Evolutionary conservation across 2,329 filamentous ascomycete species (phyloP), one percentile per base, ranked within the genome.

Genomic region (Triangularia verruculosa): DNA sequence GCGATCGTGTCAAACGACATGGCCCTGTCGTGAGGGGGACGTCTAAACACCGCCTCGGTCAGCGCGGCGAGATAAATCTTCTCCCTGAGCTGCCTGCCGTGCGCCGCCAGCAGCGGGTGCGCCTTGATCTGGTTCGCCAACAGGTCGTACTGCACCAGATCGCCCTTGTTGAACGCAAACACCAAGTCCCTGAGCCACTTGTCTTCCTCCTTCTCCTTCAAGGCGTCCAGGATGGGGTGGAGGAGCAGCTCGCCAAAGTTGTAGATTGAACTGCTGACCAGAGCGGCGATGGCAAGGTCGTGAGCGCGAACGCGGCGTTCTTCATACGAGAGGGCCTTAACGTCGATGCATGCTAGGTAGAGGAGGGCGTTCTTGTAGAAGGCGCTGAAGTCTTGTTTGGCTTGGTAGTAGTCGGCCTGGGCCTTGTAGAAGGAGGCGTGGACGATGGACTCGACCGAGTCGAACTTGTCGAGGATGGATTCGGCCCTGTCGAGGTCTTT

Each of bases 221-320:
- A 86, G 20, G 90, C 89, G 74, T 97, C 91, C 67, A 99, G 88
- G 74, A 99, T 96, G 3, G 95, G 95, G 76, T 99, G 95, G 70
- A 99, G 86, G 30, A 99, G 87, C n/a, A 99, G 89, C 82, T 99
- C 95, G 77, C 95, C 95, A 72, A 99, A 99, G 82, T 99, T 99
- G 86, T 99, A 98, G 80, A 98, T 99, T 72, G 88, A 92, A 73
- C 94, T 91, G 58, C 93, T 97, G 43, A 97, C 91, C 8, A 99
- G 85, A 9, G 95, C 95, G 27, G 95, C 93, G 61, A 98, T 89
- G 73, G 91, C 91, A 67, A 99, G 88, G 76, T 97, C 93, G 79
- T 97, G 96, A 53, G 95, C 95, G 71, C 94, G 89, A 64, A 85
- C 85, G 75, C 89, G 89, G 72, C 91, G 89, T 76, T 99, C 93